Evolutionary conservation across 1,284 basidiomycete genomes (phyloP), one percentile per base, ranked within the genome.

Genomic region (Trichosporon ovoides): DNA sequence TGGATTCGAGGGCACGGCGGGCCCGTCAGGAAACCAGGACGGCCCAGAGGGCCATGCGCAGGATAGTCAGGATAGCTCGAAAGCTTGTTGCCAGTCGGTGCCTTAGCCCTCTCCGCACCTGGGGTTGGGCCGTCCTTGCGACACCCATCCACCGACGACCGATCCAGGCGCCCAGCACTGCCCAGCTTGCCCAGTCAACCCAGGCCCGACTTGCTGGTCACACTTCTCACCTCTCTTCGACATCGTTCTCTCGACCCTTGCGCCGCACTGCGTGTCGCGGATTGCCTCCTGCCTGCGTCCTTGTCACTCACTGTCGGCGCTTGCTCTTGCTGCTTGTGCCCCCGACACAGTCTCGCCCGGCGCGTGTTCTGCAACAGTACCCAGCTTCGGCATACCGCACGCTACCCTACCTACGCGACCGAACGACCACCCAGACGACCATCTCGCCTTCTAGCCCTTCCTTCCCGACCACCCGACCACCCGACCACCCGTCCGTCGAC

Each of bases 1-100:
- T 9, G 28, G 28, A 31, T 31, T 31, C 28, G 28, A 31, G 28
- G 14, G 43, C 24, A 24, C 4, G 2, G 16, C 24, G 43, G 38
- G 43, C 22, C n/a, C 16, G 43, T 16, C 24, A 19, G 43, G 43
- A 43, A 16, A 48, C 28, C 43, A 48, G 43, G 43, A 48, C 35
- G 35, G 16, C 12, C 35, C 12, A 12, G 11, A 12, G 35, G 35
- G 13, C 16, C 35, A 13, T 7, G 35, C n/a, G 43, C 24, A 16
- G 43, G 43, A 48, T 43, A 24, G 43, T 13, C 43, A 48, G 43
- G 43, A 48, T 48, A 48, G 43, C 43, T 48, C 43, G 43, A 48
- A 48, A 48, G 43, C 43, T 48, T 48, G 43, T 48, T 48, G 43
- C n/a, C 43, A 28, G 24, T 10, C 22, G 4, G 43, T 48, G 43